phyloP scores from a whole-genome alignment of 1,139 yeast genomes.

The Pneumocystis oryctolagi region DNA sequence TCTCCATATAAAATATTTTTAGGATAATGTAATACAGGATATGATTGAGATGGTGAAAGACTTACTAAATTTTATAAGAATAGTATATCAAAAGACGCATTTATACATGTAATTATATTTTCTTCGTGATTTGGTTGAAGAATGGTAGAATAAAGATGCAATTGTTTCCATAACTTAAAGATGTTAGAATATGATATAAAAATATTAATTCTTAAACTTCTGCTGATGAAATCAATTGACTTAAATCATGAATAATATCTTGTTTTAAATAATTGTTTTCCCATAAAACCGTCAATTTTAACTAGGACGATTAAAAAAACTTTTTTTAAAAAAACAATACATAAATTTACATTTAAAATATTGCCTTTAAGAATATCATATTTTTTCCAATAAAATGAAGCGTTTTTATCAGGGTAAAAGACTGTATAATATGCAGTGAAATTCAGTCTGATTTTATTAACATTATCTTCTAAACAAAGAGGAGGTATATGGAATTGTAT shows the following conservation, averaged over 20 bases:
- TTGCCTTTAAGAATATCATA: not conserved
- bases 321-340: not conserved
- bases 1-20: not conserved
- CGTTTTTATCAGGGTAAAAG: not conserved
- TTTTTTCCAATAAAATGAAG: not conserved
- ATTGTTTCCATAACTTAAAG: not conserved
- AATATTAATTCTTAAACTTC: not conserved
- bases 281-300: not conserved
- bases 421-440: not conserved
- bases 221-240: not conserved
- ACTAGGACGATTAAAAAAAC: not conserved
- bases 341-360: not conserved
- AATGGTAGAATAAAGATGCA: not conserved
- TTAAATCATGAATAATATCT: not conserved
- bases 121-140: not conserved
- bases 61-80: not conserved
- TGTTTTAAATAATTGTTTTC: not conserved
- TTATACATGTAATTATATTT: not conserved
- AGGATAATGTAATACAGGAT: not conserved
- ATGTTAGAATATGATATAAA: not conserved
- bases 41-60: not conserved
- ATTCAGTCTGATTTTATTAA: not conserved
- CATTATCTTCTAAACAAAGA: not conserved
- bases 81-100: not conserved
- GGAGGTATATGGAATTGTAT: not conserved